Evolutionary conservation across 179 eudicot genomes (phyloP).

Genomic region (Amaranthus tricolor): DNA sequence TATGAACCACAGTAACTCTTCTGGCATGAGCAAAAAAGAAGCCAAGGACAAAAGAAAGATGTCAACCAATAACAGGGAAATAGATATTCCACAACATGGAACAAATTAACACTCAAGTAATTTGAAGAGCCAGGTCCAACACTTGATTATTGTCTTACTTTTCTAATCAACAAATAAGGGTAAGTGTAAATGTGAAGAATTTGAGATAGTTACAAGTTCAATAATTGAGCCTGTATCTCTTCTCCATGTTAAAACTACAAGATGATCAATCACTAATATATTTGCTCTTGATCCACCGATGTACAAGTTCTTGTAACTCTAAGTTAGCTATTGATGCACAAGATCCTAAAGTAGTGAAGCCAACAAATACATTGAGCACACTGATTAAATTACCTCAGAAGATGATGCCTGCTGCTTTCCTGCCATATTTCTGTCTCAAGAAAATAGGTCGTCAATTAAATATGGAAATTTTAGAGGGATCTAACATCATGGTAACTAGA

Average conservation of each 20-base stretch:
- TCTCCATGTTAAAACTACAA: not conserved
- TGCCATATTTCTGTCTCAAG: conserved; percentile 40
- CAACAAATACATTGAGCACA: not conserved
- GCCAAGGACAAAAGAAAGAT: not conserved
- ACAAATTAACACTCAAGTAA: not conserved
- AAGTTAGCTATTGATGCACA: not conserved
- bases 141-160: not conserved
- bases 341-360: not conserved
- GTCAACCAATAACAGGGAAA: not conserved
- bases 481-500: conserved; percentile 6
- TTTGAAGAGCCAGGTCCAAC: not conserved
- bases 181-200: no score
- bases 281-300: not conserved
- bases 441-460: not conserved
- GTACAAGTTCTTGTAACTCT: not conserved
- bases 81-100: not conserved
- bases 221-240: not conserved
- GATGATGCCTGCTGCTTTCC: conserved; percentile 51
- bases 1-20: not conserved
- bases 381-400: conserved; percentile 50
- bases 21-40: not conserved
- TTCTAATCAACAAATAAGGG: not conserved
- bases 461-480: not conserved
- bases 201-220: not conserved
- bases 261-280: not conserved